Base-by-base conservation (phyloP, 495 filamentous ascomycete genomes). In the Tuber indicum region DNA sequence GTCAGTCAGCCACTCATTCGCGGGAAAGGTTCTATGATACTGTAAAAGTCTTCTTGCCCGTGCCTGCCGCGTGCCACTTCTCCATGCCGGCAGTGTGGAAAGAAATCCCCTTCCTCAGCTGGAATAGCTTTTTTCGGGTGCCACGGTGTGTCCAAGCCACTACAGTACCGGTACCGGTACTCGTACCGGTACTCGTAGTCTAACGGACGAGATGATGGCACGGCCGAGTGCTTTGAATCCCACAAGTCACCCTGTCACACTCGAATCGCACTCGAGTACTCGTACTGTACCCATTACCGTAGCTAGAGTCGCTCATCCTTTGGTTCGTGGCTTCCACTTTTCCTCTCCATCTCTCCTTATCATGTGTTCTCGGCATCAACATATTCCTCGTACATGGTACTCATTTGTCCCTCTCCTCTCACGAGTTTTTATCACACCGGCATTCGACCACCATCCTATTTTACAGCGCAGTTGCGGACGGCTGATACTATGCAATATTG, bases 21-120 rank as follows among this genome's bases (percentile, higher is more conserved):
- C 77, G 72, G 74, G 76, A 80, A 79, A 77, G 77, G 78, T 80
- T 79, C 78, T 76, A n/a, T n/a, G n/a, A n/a, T n/a, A n/a, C n/a
- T n/a, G n/a, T n/a, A 62, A 74, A 58, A 74, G 78, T 80, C 78
- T 80, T 74, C 78, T 80, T 74, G 75, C 77, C 74, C 66, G 71
- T 78, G 42, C 74, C 74, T 78, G 75, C 42, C 44, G 75, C 72
- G 71, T 79, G 72, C 71, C 75, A 75, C 69, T 75, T 32, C 14
- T 26, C 45, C 69, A 42, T 19, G 7, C 71, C 45, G 62, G 36
- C 72, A 41, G 39, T 41, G 39, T 41, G 39, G 39, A 41, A 2
- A 41, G 39, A 2, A 41, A 58, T 72, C 21, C 75, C 32, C 75
- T 75, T 70, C 69, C 45, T 69, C 62, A 66, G 41, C 44, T 66